phyloP scores from a whole-genome alignment of 768 basidiomycete species.

The Xerocomellus intermedius region DNA sequence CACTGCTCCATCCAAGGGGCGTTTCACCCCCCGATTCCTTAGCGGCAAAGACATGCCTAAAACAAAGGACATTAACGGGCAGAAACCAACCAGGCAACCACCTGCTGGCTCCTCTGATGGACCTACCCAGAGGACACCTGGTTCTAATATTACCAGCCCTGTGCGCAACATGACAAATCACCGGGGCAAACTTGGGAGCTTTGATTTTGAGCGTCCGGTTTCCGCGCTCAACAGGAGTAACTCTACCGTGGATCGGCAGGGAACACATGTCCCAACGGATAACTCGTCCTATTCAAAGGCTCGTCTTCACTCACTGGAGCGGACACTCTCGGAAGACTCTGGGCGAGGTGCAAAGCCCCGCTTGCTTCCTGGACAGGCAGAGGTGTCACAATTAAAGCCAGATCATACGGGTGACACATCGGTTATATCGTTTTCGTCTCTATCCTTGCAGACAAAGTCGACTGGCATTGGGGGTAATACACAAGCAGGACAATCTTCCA shows the following conservation, averaged over 20 bases:
- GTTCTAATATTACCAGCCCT: slow-evolving; percentile 2
- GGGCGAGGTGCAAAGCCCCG: slow-evolving; percentile 13
- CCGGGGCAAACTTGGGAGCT: slow-evolving; percentile 65
- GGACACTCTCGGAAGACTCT: slow-evolving; percentile 30
- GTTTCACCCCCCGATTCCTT: slow-evolving; percentile 34
- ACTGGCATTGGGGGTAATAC: slow-evolving; percentile 24
- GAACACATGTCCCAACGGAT: slow-evolving; percentile 1
- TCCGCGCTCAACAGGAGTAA: slow-evolving; percentile 32
- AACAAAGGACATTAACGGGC: slow-evolving; percentile 21
- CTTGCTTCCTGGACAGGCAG: slow-evolving; percentile 13
- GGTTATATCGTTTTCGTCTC: slow-evolving; percentile 32
- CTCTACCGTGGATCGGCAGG: slow-evolving; percentile 27
- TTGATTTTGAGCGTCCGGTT: slow-evolving; percentile 73
- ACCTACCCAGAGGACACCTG: slow-evolving; percentile 7
- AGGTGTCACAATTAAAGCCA: slow-evolving; percentile 31
- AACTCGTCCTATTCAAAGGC: slow-evolving; percentile 11
- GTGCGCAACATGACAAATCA: slow-evolving; percentile 36
- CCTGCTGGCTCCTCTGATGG: slow-evolving; percentile 7
- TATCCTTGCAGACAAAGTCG: slow-evolving; percentile 42
- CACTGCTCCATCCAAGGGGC: slow-evolving; percentile 15
- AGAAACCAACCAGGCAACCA: slow-evolving; percentile 26
- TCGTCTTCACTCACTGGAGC: slow-evolving; percentile 21
- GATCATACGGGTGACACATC: slow-evolving; percentile 38
- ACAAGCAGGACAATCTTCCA: slow-evolving; percentile 46
- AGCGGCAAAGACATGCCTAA: slow-evolving; percentile 25